These are phyloP conservation scores for Rhizopus delemar DNA, from an alignment of 371 early-diverging fungal species.

Conservation along the genomic window DNA sequence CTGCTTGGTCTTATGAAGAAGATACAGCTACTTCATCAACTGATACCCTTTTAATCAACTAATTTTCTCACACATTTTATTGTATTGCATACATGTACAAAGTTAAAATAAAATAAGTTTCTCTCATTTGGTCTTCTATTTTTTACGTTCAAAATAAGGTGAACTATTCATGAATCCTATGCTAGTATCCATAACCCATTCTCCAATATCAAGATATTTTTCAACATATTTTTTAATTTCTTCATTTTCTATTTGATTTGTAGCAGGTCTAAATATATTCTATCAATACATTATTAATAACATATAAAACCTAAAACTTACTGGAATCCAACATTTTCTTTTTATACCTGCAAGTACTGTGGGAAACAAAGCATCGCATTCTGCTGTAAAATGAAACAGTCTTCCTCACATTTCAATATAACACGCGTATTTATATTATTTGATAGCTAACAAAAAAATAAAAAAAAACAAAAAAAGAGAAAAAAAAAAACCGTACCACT, in stretches of 20 bases:
- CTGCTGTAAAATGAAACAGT: conserved; percentile 67
- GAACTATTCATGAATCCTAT: conserved; percentile 59
- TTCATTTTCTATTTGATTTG: conserved; percentile 57
- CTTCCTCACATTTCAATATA: conserved; percentile 53
- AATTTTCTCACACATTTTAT: background rate
- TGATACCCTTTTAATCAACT: background rate
- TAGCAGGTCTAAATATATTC: conserved; percentile 47
- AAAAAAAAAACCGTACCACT: background rate
- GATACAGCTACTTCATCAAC: background rate
- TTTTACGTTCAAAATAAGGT: conserved; percentile 63
- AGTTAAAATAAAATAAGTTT: background rate
- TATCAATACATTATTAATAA: background rate
- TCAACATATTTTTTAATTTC: conserved; percentile 56
- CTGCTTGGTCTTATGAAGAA: conserved; percentile 27
- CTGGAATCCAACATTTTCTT: conserved; percentile 69
- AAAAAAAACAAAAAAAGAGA: conserved; percentile 6
- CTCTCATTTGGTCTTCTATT: background rate
- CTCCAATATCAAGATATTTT: conserved; percentile 68
- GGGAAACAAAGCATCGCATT: conserved; percentile 72
- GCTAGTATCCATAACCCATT: conserved; percentile 65
- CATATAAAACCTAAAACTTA: conserved; percentile 24
- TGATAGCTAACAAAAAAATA: too few species aligned
- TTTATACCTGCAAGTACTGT: conserved; percentile 77
- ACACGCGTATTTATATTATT: background rate
- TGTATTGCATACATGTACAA: background rate